A percentile compares a stretch with the other conserved stretches of the same genome.
Conservation (phyloP, 2,329 filamentous ascomycete species). For the Exophiala viscosa region DNA sequence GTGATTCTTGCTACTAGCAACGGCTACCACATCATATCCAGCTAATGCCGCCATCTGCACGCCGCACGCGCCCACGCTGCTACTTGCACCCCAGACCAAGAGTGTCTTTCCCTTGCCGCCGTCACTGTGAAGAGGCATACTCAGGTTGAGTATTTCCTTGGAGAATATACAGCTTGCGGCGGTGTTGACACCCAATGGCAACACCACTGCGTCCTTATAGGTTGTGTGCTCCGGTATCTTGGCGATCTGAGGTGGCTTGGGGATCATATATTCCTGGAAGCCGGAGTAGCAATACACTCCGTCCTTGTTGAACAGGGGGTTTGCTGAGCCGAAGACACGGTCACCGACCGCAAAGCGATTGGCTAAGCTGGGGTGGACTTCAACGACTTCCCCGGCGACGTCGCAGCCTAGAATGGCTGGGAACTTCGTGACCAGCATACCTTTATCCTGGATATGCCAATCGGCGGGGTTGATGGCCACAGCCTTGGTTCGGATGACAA, state of each 20-base stretch:
- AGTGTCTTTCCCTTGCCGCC: constrained; percentile 15
- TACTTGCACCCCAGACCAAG: constrained; percentile 44
- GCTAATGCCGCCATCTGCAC: constrained; percentile 41
- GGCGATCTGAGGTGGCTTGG: constrained; percentile 23
- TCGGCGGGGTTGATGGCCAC: constrained; percentile 18
- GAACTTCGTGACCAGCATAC: constrained; percentile 25
- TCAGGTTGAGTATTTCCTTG: constrained; percentile 22
- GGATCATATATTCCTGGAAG: constrained; percentile 32
- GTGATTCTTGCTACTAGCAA: constrained; percentile 41
- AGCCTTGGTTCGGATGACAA: constrained; percentile 12
- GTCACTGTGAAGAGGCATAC: constrained; percentile 22
- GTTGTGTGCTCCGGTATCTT: constrained; percentile 33
- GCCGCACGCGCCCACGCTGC: constrained; percentile 41
- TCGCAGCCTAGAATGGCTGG: constrained; percentile 42
- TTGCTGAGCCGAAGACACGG: constrained; percentile 37
- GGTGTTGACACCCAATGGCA: constrained; percentile 36
- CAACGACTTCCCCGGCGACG: constrained; percentile 45
- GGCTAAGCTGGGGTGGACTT: constrained; percentile 43
- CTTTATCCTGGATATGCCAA: constrained; percentile 7
- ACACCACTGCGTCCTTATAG: constrained; percentile 33
- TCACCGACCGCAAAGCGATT: constrained; percentile 45
- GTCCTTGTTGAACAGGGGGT: constrained; percentile 17
- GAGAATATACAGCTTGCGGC: constrained; percentile 35
- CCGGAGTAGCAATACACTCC: constrained; percentile 29
- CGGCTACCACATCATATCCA: constrained; percentile 40